Evolutionary conservation across 148 eudicot genomes (phyloP), one percentile per base, ranked within the genome.

Genomic region (Arbutus unedo): DNA sequence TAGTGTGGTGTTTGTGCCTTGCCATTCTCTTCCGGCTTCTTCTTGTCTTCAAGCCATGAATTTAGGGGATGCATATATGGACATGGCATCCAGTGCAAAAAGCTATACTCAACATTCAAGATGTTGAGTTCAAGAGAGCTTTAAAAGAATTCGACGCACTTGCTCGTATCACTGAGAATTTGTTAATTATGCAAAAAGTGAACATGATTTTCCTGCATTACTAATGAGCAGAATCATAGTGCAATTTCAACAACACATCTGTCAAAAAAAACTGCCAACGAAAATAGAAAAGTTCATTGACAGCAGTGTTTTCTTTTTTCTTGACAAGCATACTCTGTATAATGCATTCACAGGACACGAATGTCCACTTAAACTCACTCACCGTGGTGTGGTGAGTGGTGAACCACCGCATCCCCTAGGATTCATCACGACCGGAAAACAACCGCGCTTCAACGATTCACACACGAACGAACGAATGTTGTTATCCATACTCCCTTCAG

Each of bases 351-450:
- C 41, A 10, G 10, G 14, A 23, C 31, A 11, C 70, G 15, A 64
- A 64, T 25, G 15, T 15, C 9, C 38, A 23, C 3, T 53, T 53
- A 66, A 66, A 66, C 44, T 66, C 71, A 66, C 23, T 82, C 77
- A 92, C 99, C 99, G 81, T 70, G 99, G 80, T 8, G 97, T 93
- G 53, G 97, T 96, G 81, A 96, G 81, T 0, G 99, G 99, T 2
- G 99, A 96, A 62, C 91, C 95, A 41, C 96, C 94, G 81, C 98
- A 96, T 0, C 99, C 99, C 77, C 99, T 86, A 11, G 99, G 99
- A 80, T 96, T 96, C 91, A 96, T 89, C 55, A 96, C 98, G 62
- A 96, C 88, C 6, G 99, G 99, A 86, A 96, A 96, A 80, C 88
- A 83, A 19, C 99, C 99, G 51, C 87, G 84, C 76, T 82, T 91